A percentile compares a stretch with the other conserved stretches of the same genome.
These are phyloP conservation scores for Colletotrichum sp. DNA, from an alignment of 2,329 filamentous ascomycete species.

Conservation along the genomic window DNA sequence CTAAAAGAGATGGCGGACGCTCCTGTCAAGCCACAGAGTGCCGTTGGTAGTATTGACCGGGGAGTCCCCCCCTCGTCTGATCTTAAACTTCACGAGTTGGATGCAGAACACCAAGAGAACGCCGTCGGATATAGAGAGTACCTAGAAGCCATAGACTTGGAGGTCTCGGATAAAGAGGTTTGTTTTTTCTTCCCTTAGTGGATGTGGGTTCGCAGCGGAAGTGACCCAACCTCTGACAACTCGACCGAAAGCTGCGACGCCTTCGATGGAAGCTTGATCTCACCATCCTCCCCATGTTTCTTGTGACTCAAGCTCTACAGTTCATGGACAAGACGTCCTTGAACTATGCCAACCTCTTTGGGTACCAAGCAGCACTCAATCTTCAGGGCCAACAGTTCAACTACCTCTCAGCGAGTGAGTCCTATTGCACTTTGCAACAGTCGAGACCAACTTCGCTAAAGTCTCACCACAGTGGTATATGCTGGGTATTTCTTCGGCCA, in stretches of 20 bases:
- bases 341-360: constrained; percentile 39
- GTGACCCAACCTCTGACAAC: neutral
- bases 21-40: neutral
- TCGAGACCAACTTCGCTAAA: fast-evolving
- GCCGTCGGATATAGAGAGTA: neutral
- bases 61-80: neutral
- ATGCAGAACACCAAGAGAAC: neutral
- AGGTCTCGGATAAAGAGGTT: neutral
- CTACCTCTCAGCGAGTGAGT: constrained; percentile 37
- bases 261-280: constrained; percentile 35
- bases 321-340: constrained; percentile 35
- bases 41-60: neutral
- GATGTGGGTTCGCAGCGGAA: neutral
- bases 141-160: neutral
- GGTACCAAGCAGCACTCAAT: constrained; percentile 35
- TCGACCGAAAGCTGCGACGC: neutral
- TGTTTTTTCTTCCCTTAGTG: fast-evolving
- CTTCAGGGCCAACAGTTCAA: constrained; percentile 39
- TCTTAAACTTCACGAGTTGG: neutral
- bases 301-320: constrained; percentile 34
- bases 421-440: neutral
- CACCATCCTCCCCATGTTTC: constrained; percentile 33
- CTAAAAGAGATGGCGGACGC: neutral
- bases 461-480: constrained; percentile 33
- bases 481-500: constrained; percentile 45